phyloP scores from a whole-genome alignment of 1,284 basidiomycete genomes.

The Bothia castanella region DNA sequence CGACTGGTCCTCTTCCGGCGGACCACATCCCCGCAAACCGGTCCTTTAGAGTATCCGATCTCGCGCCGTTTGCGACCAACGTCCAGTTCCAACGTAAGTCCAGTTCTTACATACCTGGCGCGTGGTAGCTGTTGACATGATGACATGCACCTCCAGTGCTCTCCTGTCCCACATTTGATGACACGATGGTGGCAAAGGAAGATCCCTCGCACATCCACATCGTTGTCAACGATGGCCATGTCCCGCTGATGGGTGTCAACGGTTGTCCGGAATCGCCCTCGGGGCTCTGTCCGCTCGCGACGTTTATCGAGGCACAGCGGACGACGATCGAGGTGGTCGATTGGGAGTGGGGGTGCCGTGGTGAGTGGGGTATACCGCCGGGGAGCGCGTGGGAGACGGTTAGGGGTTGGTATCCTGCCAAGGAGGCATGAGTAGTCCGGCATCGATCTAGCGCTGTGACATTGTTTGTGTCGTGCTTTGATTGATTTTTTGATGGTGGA shows the following conservation, averaged over 20 bases:
- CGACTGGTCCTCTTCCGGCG: slow-evolving; percentile 48
- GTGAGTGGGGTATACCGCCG: slow-evolving; percentile 62
- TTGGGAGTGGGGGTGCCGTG: slow-evolving; percentile 73
- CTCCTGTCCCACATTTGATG: slow-evolving; percentile 20
- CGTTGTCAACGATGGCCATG: slow-evolving; percentile 84
- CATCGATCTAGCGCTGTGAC: too few species aligned
- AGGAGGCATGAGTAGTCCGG: too few species aligned
- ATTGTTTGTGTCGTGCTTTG: too few species aligned
- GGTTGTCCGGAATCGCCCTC: slow-evolving; percentile 68
- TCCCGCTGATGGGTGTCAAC: slow-evolving; percentile 70
- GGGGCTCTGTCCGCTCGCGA: slow-evolving; percentile 76
- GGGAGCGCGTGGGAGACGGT: slow-evolving; percentile 61
- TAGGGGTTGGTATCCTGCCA: too few species aligned
- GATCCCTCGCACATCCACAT: slow-evolving; percentile 63
- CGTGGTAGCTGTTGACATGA: neutral
- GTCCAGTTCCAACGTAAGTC: slow-evolving; percentile 34
- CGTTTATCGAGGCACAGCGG: slow-evolving; percentile 70
- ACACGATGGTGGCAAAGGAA: too few species aligned
- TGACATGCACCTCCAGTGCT: slow-evolving; percentile 19
- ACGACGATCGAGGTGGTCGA: slow-evolving; percentile 66
- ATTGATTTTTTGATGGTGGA: too few species aligned
- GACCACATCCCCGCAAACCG: slow-evolving; percentile 52
- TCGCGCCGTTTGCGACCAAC: slow-evolving; percentile 33
- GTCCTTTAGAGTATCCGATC: slow-evolving; percentile 29
- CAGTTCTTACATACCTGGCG: neutral